These are phyloP conservation scores for Scleroderma citrinum DNA, from an alignment of 768 basidiomycete species.

Conservation along the genomic window DNA sequence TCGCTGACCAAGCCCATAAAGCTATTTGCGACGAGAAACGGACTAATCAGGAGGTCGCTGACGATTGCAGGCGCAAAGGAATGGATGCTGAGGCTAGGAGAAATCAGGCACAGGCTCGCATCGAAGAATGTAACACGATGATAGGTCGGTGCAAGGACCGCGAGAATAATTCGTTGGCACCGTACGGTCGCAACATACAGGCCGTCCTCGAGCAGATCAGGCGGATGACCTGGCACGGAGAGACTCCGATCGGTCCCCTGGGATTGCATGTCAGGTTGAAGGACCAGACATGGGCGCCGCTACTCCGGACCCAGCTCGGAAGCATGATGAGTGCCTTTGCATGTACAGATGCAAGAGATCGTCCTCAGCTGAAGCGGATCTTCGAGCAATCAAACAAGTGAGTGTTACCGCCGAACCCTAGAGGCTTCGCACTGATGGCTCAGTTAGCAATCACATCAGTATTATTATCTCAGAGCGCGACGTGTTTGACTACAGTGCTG, in stretches of 20 bases:
- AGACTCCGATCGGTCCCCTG: conserved; percentile 70
- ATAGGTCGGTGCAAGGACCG: conserved; percentile 44
- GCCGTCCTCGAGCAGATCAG: conserved; percentile 48
- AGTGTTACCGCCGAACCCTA: conserved; percentile 20
- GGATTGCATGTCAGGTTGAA: conserved; percentile 72
- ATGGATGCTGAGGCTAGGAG: conserved; percentile 28
- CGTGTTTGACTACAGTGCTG: conserved; percentile 71
- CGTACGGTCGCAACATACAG: conserved; percentile 61
- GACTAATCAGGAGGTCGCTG: conserved; percentile 24
- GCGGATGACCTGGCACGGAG: conserved; percentile 54
- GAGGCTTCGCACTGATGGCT: conserved; percentile 7
- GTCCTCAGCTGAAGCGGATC: conserved; percentile 48
- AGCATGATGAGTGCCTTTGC: conserved; percentile 61
- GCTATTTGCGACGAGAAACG: conserved; percentile 30
- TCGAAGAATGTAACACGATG: conserved; percentile 44
- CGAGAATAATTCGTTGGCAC: conserved; percentile 52
- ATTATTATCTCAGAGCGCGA: conserved; percentile 69
- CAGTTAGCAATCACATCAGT: conserved; percentile 36
- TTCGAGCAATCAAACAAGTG: conserved; percentile 59
- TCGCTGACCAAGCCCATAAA: conserved; percentile 32
- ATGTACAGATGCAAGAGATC: conserved; percentile 66
- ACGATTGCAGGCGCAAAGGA: conserved; percentile 33
- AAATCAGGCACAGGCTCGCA: conserved; percentile 31
- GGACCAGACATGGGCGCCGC: conserved; percentile 57
- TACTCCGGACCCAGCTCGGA: conserved; percentile 63